Conservation (phyloP, 495 filamentous ascomycete species). For the Hypoxylon rickii region DNA sequence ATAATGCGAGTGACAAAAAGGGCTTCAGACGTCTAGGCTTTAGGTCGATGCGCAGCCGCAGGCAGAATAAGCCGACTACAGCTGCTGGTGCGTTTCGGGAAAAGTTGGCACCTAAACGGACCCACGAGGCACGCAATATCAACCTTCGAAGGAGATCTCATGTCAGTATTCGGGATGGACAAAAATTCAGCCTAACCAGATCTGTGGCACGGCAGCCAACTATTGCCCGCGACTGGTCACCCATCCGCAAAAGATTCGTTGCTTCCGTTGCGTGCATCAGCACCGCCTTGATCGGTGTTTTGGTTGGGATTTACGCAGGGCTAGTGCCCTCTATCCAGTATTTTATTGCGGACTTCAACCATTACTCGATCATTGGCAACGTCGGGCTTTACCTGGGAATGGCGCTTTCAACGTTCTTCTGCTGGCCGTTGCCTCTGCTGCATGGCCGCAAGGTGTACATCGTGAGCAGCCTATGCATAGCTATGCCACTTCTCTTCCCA, state of each 20-base stretch:
- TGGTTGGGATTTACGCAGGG: constrained; percentile 76
- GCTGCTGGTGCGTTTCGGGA: constrained; percentile 19
- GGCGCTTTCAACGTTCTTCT: constrained; percentile 66
- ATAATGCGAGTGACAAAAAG: constrained; percentile 20
- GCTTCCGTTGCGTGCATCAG: constrained; percentile 72
- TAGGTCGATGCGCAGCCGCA: constrained; percentile 18
- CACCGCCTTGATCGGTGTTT: constrained; percentile 67
- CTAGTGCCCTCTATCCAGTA: constrained; percentile 77
- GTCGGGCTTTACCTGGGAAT: constrained; percentile 71
- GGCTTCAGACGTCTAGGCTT: constrained; percentile 8
- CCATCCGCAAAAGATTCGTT: constrained; percentile 64
- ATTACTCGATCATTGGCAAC: constrained; percentile 72
- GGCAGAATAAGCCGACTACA: constrained; percentile 15
- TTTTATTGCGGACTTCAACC: constrained; percentile 65
- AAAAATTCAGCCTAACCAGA: constrained; percentile 57
- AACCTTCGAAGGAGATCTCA: constrained; percentile 45
- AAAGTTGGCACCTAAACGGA: constrained; percentile 18
- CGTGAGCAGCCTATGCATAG: constrained; percentile 62
- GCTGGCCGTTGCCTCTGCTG: constrained; percentile 76
- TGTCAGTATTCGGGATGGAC: constrained; percentile 48
- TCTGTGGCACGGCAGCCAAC: constrained; percentile 55
- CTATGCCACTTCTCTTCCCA: constrained; percentile 75
- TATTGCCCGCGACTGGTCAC: constrained; percentile 69
- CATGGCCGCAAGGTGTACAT: constrained; percentile 79
- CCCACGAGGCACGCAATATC: constrained; percentile 35